Base-by-base conservation (phyloP, 345 rosid species). In the Ceriops decandra region DNA sequence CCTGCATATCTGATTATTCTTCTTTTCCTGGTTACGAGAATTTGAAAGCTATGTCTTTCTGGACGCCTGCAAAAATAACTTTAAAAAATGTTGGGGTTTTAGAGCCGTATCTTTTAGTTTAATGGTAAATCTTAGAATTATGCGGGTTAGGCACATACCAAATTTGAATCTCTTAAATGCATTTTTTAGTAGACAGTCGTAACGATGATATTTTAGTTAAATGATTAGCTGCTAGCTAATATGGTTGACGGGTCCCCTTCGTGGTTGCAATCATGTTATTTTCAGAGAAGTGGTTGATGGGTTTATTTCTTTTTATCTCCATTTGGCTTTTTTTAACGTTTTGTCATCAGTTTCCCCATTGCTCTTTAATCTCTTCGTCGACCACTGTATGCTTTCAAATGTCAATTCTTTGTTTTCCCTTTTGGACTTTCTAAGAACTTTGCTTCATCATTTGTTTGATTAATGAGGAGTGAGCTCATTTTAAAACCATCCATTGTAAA, bases 211-310 rank as follows among this genome's bases (percentile, higher is more conserved):
- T 53, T 53, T 3, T 21, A 21, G 57, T 53, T 21, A 11, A 46
- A 52, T 7, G 52, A 16, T 24, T 42, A 42, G 60, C 57, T 20
- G 16, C 77, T 78, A 33, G 16, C 77, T 28, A 16, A 70, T 52
- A 64, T 79, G 73, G 95, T 84, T 90, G 86, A 79, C 66, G 52
- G 54, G 88, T 90, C 90, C 60, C 82, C 76, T 82, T 86, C 89
- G 7, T 71, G 70, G 79, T 68, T 69, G 92, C 79, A 80, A 88
- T 76, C 64, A 67, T 69, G 83, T 88, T 71, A 79, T 80, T 88
- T 82, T 88, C 91, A 66, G 49, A 56, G 60, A 59, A 84, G 84
- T 81, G 77, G 86, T 79, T 80, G 89, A 84, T 78, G 83, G 65
- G 68, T 69, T 77, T 71, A 42, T 72, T 66, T 57, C 8, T 17